Conservation (phyloP, 2,329 filamentous ascomycete genomes). For the Truncatella angustata region DNA sequence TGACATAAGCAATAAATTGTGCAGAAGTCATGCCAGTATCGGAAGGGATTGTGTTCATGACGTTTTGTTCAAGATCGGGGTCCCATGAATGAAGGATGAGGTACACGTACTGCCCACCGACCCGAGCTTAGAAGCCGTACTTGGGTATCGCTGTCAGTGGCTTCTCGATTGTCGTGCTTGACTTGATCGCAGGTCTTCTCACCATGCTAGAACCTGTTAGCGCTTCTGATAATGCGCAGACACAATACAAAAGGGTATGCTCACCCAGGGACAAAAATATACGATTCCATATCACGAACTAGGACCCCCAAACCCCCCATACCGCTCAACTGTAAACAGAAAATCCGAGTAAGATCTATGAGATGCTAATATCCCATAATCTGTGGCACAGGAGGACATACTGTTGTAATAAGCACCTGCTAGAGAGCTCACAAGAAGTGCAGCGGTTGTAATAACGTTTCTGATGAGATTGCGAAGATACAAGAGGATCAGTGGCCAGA, state of each 20-base stretch:
- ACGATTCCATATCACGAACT: constrained; percentile 18
- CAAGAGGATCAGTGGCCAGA: too few species aligned
- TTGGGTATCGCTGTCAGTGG: constrained; percentile 8
- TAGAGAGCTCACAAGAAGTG: constrained; percentile 27
- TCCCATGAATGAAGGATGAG: constrained; percentile 14
- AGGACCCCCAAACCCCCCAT: constrained; percentile 17
- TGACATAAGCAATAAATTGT: constrained; percentile 13
- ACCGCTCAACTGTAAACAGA: neutral
- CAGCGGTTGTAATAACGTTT: constrained; percentile 24
- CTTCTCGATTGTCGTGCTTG: neutral
- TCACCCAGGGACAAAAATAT: constrained; percentile 19
- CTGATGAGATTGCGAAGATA: constrained; percentile 19
- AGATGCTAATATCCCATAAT: neutral
- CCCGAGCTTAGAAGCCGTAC: constrained; percentile 28
- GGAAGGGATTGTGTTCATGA: constrained; percentile 24
- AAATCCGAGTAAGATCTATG: neutral
- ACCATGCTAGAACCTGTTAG: neutral
- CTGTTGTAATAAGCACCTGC: constrained; percentile 15
- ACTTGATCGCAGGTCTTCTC: too few species aligned
- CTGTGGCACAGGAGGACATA: too few species aligned
- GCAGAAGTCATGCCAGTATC: constrained; percentile 18
- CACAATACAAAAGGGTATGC: neutral
- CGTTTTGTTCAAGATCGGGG: constrained; percentile 19
- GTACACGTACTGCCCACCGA: constrained; percentile 25
- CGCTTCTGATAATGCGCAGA: neutral